Evolutionary conservation across 2,329 filamentous ascomycete genomes (phyloP), one percentile per base, ranked within the genome.

Genomic region (Reticulascus tulasneorum): DNA sequence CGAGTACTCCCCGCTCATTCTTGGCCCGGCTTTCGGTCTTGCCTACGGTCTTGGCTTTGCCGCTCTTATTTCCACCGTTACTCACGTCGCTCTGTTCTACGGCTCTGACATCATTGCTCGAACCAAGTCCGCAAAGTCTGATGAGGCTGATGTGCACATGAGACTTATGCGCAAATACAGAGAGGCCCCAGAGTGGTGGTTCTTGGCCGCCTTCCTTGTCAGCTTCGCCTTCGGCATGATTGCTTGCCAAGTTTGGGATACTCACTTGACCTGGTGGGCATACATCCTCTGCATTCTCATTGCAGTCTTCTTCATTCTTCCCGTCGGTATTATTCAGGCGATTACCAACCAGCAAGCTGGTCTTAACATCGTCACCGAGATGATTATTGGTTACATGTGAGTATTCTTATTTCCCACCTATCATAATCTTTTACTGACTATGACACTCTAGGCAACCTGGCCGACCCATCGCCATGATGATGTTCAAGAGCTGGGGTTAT

Each of bases 111-210:
- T 79, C 31, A 40, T 36, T 36, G 32, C 35, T 3, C 37, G 40
- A 16, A 31, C 40, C 6, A 67, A 65, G 15, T 42, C 58, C 1
- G 58, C 68, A 22, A 42, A 37, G 9, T 19, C 30, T 42, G 70
- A 77, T 47, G 79, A 77, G 44, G 55, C 60, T 6, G 77, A 79
- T 45, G 71, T 75, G 24, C 62, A 80, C n/a, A 80, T 77, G 45
- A 62, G 79, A 9, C 58, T 80, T 13, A 71, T 74, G 55, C 65
- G 76, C 6, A 60, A 66, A 0, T 80, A 80, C 46, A 63, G 71
- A 37, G 75, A 80, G 38, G 72, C 79, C 0, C 77, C 76, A 0
- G 47, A 71, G 9, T 78, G 71, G 69, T 80, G 77, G 77, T 81
- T 75, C 40, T 34, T 63, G 0, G 49, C 50, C 1, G 56, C 80